Percentiles rank a stretch among this genome's conserved stretches.
These are phyloP conservation scores for Gonium pectorale DNA, from an alignment of 139 green algal genomes.

Conservation along the genomic window DNA sequence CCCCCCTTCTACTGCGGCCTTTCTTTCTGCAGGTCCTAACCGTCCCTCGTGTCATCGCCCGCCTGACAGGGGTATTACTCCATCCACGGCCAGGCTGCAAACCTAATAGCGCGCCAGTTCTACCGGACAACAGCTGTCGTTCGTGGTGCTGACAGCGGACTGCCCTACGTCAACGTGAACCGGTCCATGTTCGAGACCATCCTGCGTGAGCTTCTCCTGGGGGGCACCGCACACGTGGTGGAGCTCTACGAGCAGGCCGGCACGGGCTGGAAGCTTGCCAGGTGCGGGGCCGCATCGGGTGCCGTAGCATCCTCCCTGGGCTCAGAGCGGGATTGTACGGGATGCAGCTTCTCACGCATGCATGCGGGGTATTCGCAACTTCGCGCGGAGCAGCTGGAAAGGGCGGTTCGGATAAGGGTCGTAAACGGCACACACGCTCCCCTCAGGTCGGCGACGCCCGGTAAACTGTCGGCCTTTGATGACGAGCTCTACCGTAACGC, in stretches of 20 bases:
- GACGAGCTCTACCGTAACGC: constrained; percentile 85
- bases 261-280: constrained; percentile 59
- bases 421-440: too few relatives aligned
- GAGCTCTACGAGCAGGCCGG: constrained; percentile 88
- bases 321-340: too few relatives aligned
- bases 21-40: background rate
- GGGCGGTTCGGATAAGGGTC: too few relatives aligned
- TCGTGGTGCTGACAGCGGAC: constrained; percentile 20
- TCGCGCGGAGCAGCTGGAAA: too few relatives aligned
- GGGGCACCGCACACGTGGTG: constrained; percentile 76
- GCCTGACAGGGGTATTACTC: constrained; percentile 79
- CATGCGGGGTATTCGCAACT: too few relatives aligned
- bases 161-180: constrained; percentile 80
- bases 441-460: constrained; percentile 79
- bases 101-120: constrained; percentile 82
- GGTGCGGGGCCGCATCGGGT: constrained; percentile 38
- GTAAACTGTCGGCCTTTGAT: constrained; percentile 85
- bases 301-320: too few relatives aligned
- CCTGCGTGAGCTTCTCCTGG: constrained; percentile 87
- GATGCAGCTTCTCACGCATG: too few relatives aligned
- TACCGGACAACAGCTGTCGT: constrained; percentile 78
- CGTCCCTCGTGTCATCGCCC: background rate
- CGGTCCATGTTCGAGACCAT: constrained; percentile 77
- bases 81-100: constrained; percentile 84
- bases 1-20: too few relatives aligned